A percentile compares a stretch with the other conserved stretches of the same genome.
phyloP scores from a whole-genome alignment of 202 grass and related monocot species.

The Musa balbisiana region DNA sequence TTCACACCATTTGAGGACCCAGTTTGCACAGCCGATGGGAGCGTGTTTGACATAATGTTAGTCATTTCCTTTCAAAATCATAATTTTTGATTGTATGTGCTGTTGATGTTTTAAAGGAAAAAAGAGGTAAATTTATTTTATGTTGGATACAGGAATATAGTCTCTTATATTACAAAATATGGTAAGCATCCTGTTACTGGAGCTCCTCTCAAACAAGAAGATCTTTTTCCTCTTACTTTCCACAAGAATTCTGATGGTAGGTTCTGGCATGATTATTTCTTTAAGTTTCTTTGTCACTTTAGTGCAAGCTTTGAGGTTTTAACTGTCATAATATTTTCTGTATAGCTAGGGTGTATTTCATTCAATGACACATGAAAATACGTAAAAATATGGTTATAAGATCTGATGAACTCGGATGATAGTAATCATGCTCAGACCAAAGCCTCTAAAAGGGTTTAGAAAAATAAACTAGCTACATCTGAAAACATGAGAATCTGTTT shows the following conservation, averaged over 20 bases:
- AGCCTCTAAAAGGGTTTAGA: neutral
- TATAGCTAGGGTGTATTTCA: too few species aligned
- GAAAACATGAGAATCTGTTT: too few species aligned
- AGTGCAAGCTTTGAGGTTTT: neutral
- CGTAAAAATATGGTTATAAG: neutral
- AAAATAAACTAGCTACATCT: too few species aligned
- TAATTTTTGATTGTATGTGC: neutral
- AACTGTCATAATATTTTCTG: neutral
- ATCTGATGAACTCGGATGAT: neutral
- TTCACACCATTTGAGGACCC: constrained; percentile 92
- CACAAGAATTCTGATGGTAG: constrained; percentile 94
- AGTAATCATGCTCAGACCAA: neutral
- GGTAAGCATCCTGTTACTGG: constrained; percentile 81
- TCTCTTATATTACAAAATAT: constrained; percentile 87
- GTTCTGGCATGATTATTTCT: constrained; percentile 1
- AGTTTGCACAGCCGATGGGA: constrained; percentile 75
- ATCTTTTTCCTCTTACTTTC: constrained; percentile 75
- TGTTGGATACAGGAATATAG: constrained; percentile 66
- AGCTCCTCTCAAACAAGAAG: constrained; percentile 58
- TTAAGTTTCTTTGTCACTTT: neutral
- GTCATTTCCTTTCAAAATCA: constrained; percentile 5
- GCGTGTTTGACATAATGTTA: constrained; percentile 90
- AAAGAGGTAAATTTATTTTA: constrained; percentile 3
- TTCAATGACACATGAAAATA: neutral
- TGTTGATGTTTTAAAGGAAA: neutral